phyloP scores from a whole-genome alignment of 495 filamentous ascomycete species.

The Viridothelium virens region DNA sequence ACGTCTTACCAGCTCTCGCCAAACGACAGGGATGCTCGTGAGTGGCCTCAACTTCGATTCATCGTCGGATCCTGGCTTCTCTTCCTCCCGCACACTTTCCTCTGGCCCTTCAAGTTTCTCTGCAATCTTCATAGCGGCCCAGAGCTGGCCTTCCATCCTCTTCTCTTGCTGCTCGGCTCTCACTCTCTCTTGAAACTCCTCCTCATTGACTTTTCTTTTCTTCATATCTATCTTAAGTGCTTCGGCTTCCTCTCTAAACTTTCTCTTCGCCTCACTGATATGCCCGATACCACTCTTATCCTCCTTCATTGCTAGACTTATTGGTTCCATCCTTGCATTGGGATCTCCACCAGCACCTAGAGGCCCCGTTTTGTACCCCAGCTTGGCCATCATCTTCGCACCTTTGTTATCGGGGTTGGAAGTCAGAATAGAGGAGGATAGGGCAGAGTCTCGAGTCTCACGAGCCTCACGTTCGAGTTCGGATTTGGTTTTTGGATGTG shows the following conservation, averaged over 20 bases:
- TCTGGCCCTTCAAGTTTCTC: slow-evolving; percentile 34
- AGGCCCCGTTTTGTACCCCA: slow-evolving; percentile 74
- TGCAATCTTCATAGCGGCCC: slow-evolving; percentile 70
- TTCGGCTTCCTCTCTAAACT: slow-evolving; percentile 57
- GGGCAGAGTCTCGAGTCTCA: slow-evolving; percentile 62
- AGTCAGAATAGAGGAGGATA: slow-evolving; percentile 55
- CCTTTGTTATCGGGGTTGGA: slow-evolving; percentile 57
- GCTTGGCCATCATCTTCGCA: slow-evolving; percentile 90
- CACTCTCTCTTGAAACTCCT: slow-evolving; percentile 68
- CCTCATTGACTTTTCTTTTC: slow-evolving; percentile 60
- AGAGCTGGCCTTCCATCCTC: slow-evolving; percentile 56
- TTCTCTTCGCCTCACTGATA: slow-evolving; percentile 73
- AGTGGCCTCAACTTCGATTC: slow-evolving; percentile 37
- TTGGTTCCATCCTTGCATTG: slow-evolving; percentile 51
- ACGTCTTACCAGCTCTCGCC: slow-evolving; percentile 61
- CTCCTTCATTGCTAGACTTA: slow-evolving; percentile 64
- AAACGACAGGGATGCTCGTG: slow-evolving; percentile 67
- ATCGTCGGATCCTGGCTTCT: slow-evolving; percentile 13
- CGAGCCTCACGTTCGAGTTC: slow-evolving; percentile 66
- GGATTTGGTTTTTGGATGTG: slow-evolving; percentile 67
- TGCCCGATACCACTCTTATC: slow-evolving; percentile 79
- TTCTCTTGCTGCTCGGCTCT: slow-evolving; percentile 63
- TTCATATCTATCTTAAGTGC: slow-evolving; percentile 47
- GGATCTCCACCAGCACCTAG: slow-evolving; percentile 50
- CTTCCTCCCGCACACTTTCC: slow-evolving; percentile 14